A percentile compares a stretch with the other conserved stretches of the same genome.
Evolutionary conservation across 257 asterid species (phyloP).

Genomic region (Ocimum tenuiflorum): DNA sequence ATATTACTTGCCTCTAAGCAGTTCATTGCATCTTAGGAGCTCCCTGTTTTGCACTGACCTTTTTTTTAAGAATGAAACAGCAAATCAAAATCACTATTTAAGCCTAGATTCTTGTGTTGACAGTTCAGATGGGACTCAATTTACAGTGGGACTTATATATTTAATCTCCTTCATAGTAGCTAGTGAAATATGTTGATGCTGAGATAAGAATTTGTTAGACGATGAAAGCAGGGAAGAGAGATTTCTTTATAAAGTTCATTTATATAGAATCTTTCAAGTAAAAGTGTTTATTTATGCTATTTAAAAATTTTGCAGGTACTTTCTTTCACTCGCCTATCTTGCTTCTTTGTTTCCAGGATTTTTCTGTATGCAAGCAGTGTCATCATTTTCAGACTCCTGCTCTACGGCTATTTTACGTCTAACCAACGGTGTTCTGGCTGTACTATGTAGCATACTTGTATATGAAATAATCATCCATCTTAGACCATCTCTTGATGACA

Average conservation of each 20-base stretch:
- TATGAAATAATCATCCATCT: conserved; percentile 58
- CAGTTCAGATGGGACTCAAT: neutral
- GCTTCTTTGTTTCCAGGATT: conserved; percentile 88
- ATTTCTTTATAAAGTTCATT: neutral
- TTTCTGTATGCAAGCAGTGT: conserved; percentile 32
- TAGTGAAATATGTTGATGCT: neutral
- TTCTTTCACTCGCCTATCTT: conserved; percentile 86
- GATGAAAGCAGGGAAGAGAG: neutral
- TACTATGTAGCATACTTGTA: conserved; percentile 57
- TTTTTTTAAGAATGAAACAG: neutral
- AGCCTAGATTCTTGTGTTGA: neutral
- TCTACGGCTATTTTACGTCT: conserved; percentile 65
- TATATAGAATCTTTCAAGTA: neutral
- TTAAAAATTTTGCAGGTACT: conserved; percentile 70
- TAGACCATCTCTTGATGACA: conserved; percentile 66
- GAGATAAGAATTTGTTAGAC: neutral
- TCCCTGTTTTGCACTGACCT: neutral
- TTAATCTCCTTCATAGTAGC: neutral
- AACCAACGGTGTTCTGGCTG: conserved; percentile 69
- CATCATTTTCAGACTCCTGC: conserved; percentile 55
- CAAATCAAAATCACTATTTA: neutral
- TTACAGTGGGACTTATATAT: neutral
- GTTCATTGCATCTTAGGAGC: neutral
- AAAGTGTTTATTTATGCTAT: conserved; percentile 36
- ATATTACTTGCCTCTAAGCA: neutral